Evolutionary conservation across 2,329 filamentous ascomycete species (phyloP).

Genomic region (Colletotrichum tropicale): DNA sequence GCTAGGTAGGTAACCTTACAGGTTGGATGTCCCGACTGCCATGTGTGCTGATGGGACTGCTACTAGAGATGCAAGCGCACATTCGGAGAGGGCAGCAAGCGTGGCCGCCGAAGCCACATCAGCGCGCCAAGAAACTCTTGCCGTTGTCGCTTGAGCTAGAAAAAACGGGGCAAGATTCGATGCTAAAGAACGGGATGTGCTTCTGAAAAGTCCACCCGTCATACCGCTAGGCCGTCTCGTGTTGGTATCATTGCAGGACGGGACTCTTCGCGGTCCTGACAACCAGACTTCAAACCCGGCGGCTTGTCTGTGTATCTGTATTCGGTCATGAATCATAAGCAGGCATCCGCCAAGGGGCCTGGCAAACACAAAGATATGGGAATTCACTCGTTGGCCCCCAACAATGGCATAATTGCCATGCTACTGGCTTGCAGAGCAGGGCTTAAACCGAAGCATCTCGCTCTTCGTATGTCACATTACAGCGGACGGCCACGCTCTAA

Average conservation of each 20-base stretch:
- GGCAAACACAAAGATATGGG: not conserved
- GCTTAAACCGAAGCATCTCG: not conserved
- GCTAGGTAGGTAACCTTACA: not conserved
- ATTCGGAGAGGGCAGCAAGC: not conserved
- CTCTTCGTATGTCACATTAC: not conserved
- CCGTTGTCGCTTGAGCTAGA: not conserved
- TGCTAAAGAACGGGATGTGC: constrained; percentile 9
- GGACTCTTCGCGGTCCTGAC: not conserved
- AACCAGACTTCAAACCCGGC: not conserved
- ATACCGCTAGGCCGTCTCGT: not conserved
- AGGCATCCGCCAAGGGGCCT: not conserved
- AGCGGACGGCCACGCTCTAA: not conserved
- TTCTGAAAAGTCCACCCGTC: not conserved
- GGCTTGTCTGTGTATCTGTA: not conserved
- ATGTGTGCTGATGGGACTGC: not conserved
- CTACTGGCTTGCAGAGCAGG: not conserved
- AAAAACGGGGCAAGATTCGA: not conserved
- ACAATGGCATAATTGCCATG: not conserved
- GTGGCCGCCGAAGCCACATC: constrained; percentile 8
- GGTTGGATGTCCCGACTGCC: not conserved
- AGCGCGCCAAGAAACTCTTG: constrained; percentile 6
- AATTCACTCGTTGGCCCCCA: not conserved
- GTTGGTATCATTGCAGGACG: not conserved
- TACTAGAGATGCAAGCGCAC: not conserved
- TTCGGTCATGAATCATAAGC: not conserved